Conservation (phyloP, 139 green algal species). For the Picochlorum sp. region DNA sequence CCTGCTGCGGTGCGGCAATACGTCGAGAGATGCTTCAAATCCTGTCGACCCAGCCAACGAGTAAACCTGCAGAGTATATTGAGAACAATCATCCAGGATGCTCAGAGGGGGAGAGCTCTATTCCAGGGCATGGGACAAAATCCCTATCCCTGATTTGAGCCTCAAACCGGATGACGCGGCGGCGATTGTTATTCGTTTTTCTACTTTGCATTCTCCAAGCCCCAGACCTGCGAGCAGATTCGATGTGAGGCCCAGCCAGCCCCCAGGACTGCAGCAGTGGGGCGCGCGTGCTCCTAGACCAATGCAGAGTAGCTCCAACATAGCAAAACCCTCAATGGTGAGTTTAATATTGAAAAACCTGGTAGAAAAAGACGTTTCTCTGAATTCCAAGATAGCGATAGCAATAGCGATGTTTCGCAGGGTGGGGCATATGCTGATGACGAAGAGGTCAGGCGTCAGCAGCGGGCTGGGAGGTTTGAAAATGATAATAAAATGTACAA, state of each 20-base stretch:
- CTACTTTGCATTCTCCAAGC: not conserved
- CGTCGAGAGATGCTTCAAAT: constrained; percentile 34
- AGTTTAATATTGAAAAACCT: not conserved
- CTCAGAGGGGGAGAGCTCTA: constrained; percentile 36
- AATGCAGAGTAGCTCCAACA: not conserved
- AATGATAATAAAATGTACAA: not conserved
- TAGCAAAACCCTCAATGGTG: constrained; percentile 4
- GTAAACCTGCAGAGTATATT: constrained; percentile 26
- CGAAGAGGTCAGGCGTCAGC: constrained; percentile 1
- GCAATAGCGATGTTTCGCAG: constrained; percentile 10
- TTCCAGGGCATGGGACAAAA: constrained; percentile 39
- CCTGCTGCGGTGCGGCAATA: constrained; percentile 30
- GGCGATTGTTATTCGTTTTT: constrained; percentile 3
- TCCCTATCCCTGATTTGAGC: constrained; percentile 33
- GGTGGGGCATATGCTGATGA: constrained; percentile 4
- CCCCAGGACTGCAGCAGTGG: not conserved
- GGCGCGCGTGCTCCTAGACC: not conserved
- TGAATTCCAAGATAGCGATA: constrained; percentile 3
- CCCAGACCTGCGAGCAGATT: no score
- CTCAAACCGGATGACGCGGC: constrained; percentile 16
- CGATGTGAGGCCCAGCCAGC: not conserved
- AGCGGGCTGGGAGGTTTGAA: constrained; percentile 8
- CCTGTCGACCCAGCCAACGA: constrained; percentile 5
- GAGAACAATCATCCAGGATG: constrained; percentile 25
- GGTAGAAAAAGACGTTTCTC: not conserved